Conservation (phyloP, 345 rosid genomes). For the Camelina sativa region DNA sequence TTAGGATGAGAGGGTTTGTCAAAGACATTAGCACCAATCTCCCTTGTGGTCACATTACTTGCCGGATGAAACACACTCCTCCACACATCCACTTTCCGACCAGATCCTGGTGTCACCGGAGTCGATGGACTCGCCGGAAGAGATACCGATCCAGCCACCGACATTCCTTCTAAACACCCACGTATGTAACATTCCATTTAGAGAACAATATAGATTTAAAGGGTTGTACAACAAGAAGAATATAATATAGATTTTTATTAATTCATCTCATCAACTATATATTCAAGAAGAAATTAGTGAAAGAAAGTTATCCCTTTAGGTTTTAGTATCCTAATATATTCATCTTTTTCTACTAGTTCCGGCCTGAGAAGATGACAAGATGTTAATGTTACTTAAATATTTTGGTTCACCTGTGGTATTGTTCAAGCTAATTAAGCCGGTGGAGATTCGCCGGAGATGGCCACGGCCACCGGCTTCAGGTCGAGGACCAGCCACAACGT, state of each 20-base stretch:
- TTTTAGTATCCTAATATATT: too few relatives aligned
- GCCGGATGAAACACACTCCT: conserved; percentile 98
- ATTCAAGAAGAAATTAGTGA: too few relatives aligned
- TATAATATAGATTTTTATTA: background rate
- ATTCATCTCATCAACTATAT: too few relatives aligned
- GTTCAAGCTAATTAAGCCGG: conserved; percentile 46
- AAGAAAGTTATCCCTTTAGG: too few relatives aligned
- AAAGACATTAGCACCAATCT: conserved; percentile 68
- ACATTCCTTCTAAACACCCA: conserved; percentile 3
- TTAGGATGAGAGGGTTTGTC: conserved; percentile 82
- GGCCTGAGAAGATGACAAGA: too few relatives aligned
- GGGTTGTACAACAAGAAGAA: background rate
- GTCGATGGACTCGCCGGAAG: conserved; percentile 40
- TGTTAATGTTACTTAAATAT: background rate
- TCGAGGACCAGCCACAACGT: conserved; percentile 87
- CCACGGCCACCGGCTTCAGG: conserved; percentile 85
- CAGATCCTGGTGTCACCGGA: conserved; percentile 47
- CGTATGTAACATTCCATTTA: background rate
- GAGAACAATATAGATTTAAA: background rate
- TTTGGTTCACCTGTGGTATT: conserved; percentile 33
- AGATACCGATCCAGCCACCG: conserved; percentile 15
- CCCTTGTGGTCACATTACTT: conserved; percentile 80
- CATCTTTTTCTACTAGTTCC: too few relatives aligned
- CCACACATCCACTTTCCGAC: conserved; percentile 83
- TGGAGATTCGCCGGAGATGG: conserved; percentile 61